Evolutionary conservation across 495 filamentous ascomycete genomes (phyloP).

Genomic region (Rostrohypoxylon terebratum): DNA sequence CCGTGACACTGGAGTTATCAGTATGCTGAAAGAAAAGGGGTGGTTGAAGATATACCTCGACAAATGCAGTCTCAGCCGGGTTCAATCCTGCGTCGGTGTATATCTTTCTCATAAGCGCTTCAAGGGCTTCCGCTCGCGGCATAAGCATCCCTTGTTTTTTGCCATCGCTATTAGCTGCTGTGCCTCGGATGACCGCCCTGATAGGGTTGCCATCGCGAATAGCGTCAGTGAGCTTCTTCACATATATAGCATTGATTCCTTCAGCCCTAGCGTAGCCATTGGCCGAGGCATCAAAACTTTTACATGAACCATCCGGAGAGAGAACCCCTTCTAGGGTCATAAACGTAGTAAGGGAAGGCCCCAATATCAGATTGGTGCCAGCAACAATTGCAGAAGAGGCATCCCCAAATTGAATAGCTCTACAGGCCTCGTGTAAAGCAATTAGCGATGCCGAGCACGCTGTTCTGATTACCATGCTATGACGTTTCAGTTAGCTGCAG

Average conservation of each 20-base stretch:
- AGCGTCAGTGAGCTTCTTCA: slow-evolving; percentile 64
- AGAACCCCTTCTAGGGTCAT: slow-evolving; percentile 52
- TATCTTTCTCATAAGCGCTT: slow-evolving; percentile 54
- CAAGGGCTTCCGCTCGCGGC: slow-evolving; percentile 60
- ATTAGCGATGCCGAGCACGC: slow-evolving; percentile 65
- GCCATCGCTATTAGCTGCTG: slow-evolving; percentile 62
- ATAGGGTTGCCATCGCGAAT: slow-evolving; percentile 62
- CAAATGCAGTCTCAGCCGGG: slow-evolving; percentile 53
- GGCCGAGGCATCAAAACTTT: slow-evolving; percentile 53
- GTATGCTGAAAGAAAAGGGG: background rate
- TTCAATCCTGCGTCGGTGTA: slow-evolving; percentile 58
- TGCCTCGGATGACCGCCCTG: slow-evolving; percentile 62
- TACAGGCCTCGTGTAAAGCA: slow-evolving; percentile 64
- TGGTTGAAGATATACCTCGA: slow-evolving; percentile 30
- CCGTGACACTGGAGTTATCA: slow-evolving; percentile 44
- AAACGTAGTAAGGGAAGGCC: slow-evolving; percentile 49
- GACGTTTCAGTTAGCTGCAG: slow-evolving; percentile 18
- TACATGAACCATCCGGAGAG: slow-evolving; percentile 50
- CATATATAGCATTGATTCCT: slow-evolving; percentile 48
- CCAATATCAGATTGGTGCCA: slow-evolving; percentile 56
- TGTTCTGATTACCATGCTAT: slow-evolving; percentile 58
- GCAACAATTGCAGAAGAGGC: slow-evolving; percentile 58
- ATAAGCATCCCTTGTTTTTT: slow-evolving; percentile 56
- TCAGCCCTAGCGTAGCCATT: slow-evolving; percentile 51
- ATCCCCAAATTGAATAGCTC: slow-evolving; percentile 52